Evolutionary conservation across 2,329 filamentous ascomycete genomes (phyloP).

Genomic region (Cordyceps tenuipes): DNA sequence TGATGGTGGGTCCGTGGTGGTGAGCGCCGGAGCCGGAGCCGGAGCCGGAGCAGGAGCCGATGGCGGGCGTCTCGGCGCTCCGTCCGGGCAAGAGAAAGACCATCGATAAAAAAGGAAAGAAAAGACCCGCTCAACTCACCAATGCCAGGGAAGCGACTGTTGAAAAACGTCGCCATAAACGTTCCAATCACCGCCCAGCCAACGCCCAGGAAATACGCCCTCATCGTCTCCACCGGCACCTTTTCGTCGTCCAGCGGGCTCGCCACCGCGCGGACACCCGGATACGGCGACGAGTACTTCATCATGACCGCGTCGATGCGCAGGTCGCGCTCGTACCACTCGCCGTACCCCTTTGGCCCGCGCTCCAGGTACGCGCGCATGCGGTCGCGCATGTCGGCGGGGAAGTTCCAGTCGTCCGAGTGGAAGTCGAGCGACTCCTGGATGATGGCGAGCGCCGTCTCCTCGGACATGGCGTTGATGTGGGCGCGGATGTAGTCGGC

Average conservation of each 20-base stretch:
- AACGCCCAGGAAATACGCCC: slow-evolving; percentile 34
- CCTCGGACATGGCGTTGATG: slow-evolving; percentile 34
- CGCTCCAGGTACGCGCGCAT: slow-evolving; percentile 31
- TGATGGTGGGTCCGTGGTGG: not conserved
- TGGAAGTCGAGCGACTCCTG: slow-evolving; percentile 30
- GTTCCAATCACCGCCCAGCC: slow-evolving; percentile 31
- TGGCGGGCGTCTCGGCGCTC: too few species aligned
- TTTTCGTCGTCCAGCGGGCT: slow-evolving; percentile 27
- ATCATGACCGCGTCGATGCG: slow-evolving; percentile 32
- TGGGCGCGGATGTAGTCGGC: slow-evolving; percentile 32
- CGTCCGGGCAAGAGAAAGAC: too few species aligned
- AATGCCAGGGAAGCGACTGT: slow-evolving; percentile 31
- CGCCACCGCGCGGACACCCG: slow-evolving; percentile 33
- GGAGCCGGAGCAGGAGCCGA: too few species aligned
- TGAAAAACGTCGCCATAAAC: slow-evolving; percentile 34
- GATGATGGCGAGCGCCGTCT: slow-evolving; percentile 33
- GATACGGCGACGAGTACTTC: slow-evolving; percentile 34
- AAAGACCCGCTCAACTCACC: slow-evolving; percentile 16
- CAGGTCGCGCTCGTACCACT: slow-evolving; percentile 33
- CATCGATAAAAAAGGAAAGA: not conserved
- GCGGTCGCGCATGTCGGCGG: slow-evolving; percentile 32
- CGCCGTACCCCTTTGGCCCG: slow-evolving; percentile 31
- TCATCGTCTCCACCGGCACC: slow-evolving; percentile 32
- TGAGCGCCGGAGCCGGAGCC: too few species aligned
- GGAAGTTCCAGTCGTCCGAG: slow-evolving; percentile 37